Evolutionary conservation across 2,329 filamentous ascomycete species (phyloP), one percentile per base, ranked within the genome.

Genomic region (Tothia fuscella): DNA sequence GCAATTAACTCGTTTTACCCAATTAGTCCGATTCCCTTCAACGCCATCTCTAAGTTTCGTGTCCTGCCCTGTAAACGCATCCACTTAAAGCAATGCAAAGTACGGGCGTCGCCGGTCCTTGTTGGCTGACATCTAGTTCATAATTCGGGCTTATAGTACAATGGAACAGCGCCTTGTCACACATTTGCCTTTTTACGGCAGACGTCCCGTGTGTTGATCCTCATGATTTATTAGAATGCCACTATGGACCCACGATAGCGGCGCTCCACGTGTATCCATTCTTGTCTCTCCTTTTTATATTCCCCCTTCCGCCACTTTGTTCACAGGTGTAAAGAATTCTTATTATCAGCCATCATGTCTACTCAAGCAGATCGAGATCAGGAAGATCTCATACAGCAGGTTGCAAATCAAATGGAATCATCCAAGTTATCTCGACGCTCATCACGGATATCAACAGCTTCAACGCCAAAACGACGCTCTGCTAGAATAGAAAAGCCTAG

Each of bases 401-500:
- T 35, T 12, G 30, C 39, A 17, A 24, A 6, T n/a, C 39, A 31
- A 29, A 25, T 33, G 10, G 38, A 29, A 7, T 21, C 38, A 10
- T 40, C 26, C 14, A 40, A 32, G 14, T 10, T 30, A 1, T 26
- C 38, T 9, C 14, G 38, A 29, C 38, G 37, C 14, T 25, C 24
- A 10, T 40, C 26, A 2, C 29, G n/a, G 34, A 1, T 12, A 5
- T 41, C 39, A n/a, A 4, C 30, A 13, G 14, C 21, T 16, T 31
- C 24, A 24, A 33, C 16, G 12, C 26, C 39, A 14, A 32, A 22
- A 19, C 16, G 39, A 41, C 30, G 26, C 13, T 35, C 39, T 7
- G 39, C 39, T 2, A 19, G 39, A 4, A 41, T 41, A 25, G 39
- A 41, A 16, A 41, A 41, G 16, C 39, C 39, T 5, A 41, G 20